Evolutionary conservation across 306 rosid genomes (phyloP).

Genomic region (Quercus aquifolioides): DNA sequence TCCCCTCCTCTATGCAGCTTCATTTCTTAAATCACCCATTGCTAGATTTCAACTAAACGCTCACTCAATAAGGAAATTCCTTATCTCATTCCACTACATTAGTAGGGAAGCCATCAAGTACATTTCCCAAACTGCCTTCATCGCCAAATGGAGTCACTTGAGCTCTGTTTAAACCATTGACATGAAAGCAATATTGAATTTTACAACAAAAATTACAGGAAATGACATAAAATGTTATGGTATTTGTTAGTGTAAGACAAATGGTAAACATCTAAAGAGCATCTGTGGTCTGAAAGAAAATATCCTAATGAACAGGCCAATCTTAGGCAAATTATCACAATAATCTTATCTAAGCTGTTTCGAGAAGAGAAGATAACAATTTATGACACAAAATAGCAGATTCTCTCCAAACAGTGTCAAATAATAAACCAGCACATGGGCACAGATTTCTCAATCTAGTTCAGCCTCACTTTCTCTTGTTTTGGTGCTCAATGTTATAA

Average conservation of each 20-base stretch:
- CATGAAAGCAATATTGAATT: neutral
- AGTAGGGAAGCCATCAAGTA: neutral
- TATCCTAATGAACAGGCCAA: too few relatives aligned
- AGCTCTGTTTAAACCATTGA: neutral
- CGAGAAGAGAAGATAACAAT: neutral
- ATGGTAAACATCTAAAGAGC: neutral
- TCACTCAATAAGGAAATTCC: neutral
- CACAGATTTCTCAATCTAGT: neutral
- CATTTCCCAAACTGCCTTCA: neutral
- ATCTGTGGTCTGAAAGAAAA: too few relatives aligned
- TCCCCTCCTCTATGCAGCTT: neutral
- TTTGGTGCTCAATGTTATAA: neutral
- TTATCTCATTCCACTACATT: neutral
- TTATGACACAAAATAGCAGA: neutral
- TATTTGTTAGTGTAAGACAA: neutral
- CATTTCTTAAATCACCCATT: neutral
- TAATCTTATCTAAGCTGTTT: neutral
- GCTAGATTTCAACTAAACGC: neutral
- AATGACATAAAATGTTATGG: neutral
- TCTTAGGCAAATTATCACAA: too few relatives aligned
- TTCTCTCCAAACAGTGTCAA: neutral
- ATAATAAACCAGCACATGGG: neutral
- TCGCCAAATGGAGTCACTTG: neutral
- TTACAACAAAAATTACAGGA: neutral
- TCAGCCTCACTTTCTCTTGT: neutral